phyloP scores from a whole-genome alignment of 805 yeast species.

The Saccharomycopsis malanga region DNA sequence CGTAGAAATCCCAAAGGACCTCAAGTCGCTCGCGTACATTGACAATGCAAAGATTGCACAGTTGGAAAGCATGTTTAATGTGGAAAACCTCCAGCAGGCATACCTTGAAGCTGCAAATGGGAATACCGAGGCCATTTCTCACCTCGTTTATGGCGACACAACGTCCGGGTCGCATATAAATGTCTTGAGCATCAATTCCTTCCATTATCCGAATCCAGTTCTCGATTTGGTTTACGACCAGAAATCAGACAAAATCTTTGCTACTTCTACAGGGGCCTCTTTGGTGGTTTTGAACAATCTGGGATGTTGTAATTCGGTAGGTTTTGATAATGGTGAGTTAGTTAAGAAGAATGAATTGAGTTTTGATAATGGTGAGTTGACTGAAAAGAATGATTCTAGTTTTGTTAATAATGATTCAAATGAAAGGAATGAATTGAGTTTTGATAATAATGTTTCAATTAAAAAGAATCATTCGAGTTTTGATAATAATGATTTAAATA shows the following conservation, averaged over 20 bases:
- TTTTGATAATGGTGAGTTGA: background rate
- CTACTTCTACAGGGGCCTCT: constrained; percentile 45
- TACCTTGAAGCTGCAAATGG: constrained; percentile 31
- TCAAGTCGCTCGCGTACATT: constrained; percentile 15
- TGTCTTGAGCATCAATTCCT: constrained; percentile 26
- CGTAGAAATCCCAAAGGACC: constrained; percentile 24
- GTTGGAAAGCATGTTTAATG: constrained; percentile 21
- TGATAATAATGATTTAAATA: background rate
- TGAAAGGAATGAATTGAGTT: too few species aligned
- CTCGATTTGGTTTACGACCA: constrained; percentile 35
- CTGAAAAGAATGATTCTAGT: too few species aligned
- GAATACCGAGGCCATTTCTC: constrained; percentile 18
- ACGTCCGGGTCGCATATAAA: constrained; percentile 14
- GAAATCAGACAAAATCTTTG: constrained; percentile 27
- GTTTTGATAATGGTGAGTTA: background rate
- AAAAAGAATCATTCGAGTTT: too few species aligned
- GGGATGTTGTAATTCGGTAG: too few species aligned
- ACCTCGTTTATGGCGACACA: constrained; percentile 18
- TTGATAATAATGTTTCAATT: too few species aligned
- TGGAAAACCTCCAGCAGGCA: constrained; percentile 20
- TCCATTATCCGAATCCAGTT: constrained; percentile 51
- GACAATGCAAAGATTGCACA: constrained; percentile 29
- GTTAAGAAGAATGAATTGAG: background rate
- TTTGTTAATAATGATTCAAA: too few species aligned
- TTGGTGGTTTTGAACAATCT: constrained; percentile 28